Evolutionary conservation across 352 stramenopile species (phyloP).

Genomic region (Phytophthora sp.): DNA sequence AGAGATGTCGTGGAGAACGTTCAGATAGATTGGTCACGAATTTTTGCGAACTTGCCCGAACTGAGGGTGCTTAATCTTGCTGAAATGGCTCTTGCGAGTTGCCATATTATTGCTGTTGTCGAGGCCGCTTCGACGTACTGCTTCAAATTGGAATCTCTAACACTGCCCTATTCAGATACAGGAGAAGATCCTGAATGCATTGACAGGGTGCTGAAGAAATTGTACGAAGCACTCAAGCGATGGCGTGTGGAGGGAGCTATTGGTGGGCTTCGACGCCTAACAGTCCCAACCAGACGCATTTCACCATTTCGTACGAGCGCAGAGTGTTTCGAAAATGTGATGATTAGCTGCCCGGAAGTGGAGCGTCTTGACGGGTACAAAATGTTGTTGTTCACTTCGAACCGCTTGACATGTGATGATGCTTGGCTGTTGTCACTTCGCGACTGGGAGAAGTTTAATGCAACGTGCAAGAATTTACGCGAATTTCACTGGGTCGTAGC

Average conservation of each 20-base stretch:
- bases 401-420: conserved; percentile 27
- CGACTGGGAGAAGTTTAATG: conserved; percentile 39
- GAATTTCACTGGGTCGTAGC: conserved; percentile 45
- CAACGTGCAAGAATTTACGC: conserved; percentile 27
- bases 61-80: conserved; percentile 29
- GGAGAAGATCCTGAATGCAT: too few relatives aligned
- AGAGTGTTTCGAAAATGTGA: conserved; percentile 39
- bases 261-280: conserved; percentile 36
- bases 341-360: conserved; percentile 27
- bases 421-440: conserved; percentile 23
- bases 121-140: conserved; percentile 25
- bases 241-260: conserved; percentile 18
- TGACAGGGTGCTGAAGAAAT: conserved; percentile 5
- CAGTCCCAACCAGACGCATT: conserved; percentile 11
- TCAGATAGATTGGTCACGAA: conserved; percentile 18
- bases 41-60: conserved; percentile 15
- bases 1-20: conserved; percentile 22
- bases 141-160: conserved; percentile 22
- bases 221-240: not conserved
- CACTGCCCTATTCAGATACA: too few relatives aligned
- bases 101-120: conserved; percentile 18
- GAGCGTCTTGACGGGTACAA: conserved; percentile 42
- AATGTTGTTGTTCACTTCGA: conserved; percentile 17
- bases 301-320: conserved; percentile 3
- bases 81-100: conserved; percentile 17